Percentiles rank a stretch among this genome's conserved stretches.
These are phyloP conservation scores for Pulveroboletus sp. DNA, from an alignment of 768 basidiomycete species.

Conservation along the genomic window DNA sequence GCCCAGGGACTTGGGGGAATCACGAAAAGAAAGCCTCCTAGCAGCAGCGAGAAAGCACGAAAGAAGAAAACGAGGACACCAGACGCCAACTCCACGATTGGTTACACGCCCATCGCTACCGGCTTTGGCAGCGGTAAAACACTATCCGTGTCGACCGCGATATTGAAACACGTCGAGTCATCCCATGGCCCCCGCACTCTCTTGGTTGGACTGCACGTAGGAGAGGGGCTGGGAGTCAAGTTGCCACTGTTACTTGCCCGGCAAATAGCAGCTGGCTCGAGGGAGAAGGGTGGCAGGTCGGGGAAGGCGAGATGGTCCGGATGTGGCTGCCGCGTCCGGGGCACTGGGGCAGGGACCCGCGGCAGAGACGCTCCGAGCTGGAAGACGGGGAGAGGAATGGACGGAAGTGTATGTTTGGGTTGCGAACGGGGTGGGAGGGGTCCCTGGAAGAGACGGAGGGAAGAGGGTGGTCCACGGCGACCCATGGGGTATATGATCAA, in stretches of 20 bases:
- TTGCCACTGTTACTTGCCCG: constrained; percentile 8
- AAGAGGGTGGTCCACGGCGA: constrained; percentile 63
- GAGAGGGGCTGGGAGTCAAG: constrained; percentile 14
- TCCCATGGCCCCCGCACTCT: constrained; percentile 54
- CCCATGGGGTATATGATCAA: constrained; percentile 39
- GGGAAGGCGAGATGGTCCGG: constrained; percentile 8
- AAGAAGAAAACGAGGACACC: constrained; percentile 1
- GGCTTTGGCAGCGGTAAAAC: constrained; percentile 45
- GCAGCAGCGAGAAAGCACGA: not conserved
- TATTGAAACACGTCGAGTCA: constrained; percentile 42
- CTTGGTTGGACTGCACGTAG: constrained; percentile 16
- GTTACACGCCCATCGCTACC: constrained; percentile 30
- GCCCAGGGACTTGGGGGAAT: not conserved
- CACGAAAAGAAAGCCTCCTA: not conserved
- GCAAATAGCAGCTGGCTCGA: constrained; percentile 18
- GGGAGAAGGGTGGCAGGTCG: constrained; percentile 24
- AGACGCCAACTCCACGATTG: not conserved
- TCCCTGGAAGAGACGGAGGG: constrained; percentile 57
- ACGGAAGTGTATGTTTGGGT: constrained; percentile 64
- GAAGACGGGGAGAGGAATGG: constrained; percentile 55
- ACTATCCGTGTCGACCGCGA: constrained; percentile 43
- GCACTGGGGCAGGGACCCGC: constrained; percentile 17
- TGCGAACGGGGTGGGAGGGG: constrained; percentile 57
- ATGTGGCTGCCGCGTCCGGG: constrained; percentile 11
- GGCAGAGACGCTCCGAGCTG: constrained; percentile 29